phyloP scores from a whole-genome alignment of 2,329 filamentous ascomycete genomes.

The Fusarium neocosmosporiellum region DNA sequence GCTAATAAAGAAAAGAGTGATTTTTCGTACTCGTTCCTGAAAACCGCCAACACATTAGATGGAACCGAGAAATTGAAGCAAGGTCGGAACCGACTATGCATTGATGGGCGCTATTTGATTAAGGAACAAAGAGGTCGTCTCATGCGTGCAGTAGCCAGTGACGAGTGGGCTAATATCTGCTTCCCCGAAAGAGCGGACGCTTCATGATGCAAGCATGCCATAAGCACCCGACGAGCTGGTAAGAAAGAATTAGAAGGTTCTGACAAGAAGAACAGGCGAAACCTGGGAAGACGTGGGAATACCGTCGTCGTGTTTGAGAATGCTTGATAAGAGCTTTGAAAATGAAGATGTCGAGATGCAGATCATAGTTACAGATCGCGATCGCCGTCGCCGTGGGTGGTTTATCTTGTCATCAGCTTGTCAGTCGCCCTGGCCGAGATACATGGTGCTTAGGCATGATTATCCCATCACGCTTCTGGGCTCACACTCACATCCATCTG shows the following conservation, averaged over 20 bases:
- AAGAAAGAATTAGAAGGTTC: not conserved
- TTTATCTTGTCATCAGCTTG: constrained; percentile 1
- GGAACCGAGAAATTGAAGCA: not conserved
- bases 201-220: constrained; percentile 6
- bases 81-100: not conserved
- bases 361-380: constrained; percentile 1
- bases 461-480: constrained; percentile 11
- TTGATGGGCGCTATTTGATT: not conserved
- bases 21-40: not conserved
- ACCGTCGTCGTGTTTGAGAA: not conserved
- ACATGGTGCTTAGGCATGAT: constrained; percentile 24
- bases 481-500: not conserved
- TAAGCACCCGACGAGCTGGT: not conserved
- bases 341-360: constrained; percentile 6
- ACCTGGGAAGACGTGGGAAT: not conserved
- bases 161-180: not conserved
- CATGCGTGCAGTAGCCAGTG: not conserved
- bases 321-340: constrained; percentile 32
- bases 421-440: not conserved
- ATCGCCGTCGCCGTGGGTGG: not conserved
- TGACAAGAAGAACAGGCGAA: not conserved
- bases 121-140: not conserved
- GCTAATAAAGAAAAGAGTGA: not conserved
- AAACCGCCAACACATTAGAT: not conserved
- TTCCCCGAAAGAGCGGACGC: not conserved